Percentiles rank a stretch among this genome's conserved stretches.
Evolutionary conservation across 2,329 filamentous ascomycete species (phyloP).

Genomic region (Verticillium alfalfae): DNA sequence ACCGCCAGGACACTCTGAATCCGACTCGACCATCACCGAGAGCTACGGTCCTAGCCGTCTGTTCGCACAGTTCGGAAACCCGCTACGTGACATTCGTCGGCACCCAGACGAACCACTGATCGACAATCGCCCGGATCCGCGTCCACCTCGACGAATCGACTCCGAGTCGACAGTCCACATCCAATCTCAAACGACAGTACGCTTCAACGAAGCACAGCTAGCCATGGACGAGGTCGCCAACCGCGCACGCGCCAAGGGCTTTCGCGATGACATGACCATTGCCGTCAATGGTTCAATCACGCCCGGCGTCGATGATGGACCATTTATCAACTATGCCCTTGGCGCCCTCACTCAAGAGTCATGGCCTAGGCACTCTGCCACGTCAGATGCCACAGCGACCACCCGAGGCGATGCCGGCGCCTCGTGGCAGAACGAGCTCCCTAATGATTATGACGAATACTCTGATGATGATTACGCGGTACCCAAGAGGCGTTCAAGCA

Average conservation of each 20-base stretch:
- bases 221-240: conserved; percentile 16
- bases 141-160: conserved; percentile 1
- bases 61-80: conserved; percentile 28
- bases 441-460: background rate
- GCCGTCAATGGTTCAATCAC: conserved; percentile 50
- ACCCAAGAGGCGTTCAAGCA: background rate
- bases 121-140: conserved; percentile 14
- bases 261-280: conserved; percentile 47
- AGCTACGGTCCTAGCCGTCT: conserved; percentile 35
- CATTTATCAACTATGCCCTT: conserved; percentile 85
- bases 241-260: conserved; percentile 18
- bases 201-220: conserved; percentile 31
- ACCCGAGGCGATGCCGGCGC: background rate
- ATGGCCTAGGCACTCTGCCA: conserved; percentile 46
- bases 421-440: background rate
- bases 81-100: background rate
- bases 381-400: conserved; percentile 20
- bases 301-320: conserved; percentile 76
- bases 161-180: background rate
- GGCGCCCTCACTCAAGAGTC: conserved; percentile 77
- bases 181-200: conserved; percentile 18
- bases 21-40: conserved; percentile 21
- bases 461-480: background rate
- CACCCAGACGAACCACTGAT: conserved; percentile 10
- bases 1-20: conserved; percentile 21